Conservation (phyloP, 1,139 yeast genomes). For the Magnusiomyces suaveolens region DNA sequence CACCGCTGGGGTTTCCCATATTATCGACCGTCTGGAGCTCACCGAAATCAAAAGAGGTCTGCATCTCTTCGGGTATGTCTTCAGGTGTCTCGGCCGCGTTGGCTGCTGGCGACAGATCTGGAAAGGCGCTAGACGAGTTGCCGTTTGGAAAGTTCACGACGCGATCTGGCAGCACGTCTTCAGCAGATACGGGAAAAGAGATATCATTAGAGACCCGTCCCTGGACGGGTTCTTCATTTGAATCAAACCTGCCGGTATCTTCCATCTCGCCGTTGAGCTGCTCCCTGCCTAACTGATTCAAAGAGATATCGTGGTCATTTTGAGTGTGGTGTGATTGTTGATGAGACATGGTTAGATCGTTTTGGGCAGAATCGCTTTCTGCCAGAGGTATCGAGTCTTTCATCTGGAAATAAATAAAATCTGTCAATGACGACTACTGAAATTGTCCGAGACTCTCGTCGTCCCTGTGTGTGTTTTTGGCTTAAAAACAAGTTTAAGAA, state of each 20-base stretch:
- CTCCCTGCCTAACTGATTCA: neutral
- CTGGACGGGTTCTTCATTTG: neutral
- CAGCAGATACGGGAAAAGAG: neutral
- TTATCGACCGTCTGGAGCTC: neutral
- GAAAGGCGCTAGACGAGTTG: conserved; percentile 5
- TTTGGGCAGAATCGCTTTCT: too few species aligned
- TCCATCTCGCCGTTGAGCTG: neutral
- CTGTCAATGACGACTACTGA: too few species aligned
- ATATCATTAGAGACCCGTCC: neutral
- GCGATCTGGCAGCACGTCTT: neutral
- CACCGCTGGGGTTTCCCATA: neutral
- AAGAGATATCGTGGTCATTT: too few species aligned
- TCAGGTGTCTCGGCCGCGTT: neutral
- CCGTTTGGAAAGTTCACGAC: conserved; percentile 6
- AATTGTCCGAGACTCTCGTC: too few species aligned
- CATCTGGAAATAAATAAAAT: too few species aligned
- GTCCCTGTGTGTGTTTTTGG: neutral
- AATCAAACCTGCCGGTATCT: neutral
- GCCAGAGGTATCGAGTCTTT: too few species aligned
- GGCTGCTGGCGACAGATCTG: neutral
- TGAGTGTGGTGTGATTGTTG: too few species aligned
- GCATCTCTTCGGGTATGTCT: neutral
- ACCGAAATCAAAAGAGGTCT: neutral
- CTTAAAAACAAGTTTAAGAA: neutral
- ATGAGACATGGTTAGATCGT: too few species aligned